Conservation (phyloP, 441 rosid species). For the Aleurites moluccanus region DNA sequence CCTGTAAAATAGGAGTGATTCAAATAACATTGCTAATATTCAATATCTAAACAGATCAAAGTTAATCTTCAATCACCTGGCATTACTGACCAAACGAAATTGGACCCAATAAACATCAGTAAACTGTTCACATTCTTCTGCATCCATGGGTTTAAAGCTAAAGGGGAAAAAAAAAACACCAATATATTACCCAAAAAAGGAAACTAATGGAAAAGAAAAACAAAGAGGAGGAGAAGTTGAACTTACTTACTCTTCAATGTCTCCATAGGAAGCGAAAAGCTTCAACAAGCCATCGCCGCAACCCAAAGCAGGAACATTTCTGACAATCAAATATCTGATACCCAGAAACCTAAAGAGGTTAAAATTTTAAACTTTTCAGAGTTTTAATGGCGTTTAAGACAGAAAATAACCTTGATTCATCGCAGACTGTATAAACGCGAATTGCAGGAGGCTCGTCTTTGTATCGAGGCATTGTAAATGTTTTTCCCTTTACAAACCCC, state of each 20-base stretch:
- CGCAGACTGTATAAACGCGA: conserved; percentile 81
- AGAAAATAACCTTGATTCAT: conserved; percentile 72
- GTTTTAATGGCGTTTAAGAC: background rate
- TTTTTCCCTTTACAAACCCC: background rate
- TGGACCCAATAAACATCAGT: conserved; percentile 91
- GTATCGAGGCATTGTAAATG: conserved; percentile 51
- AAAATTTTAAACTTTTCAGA: background rate
- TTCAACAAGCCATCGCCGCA: conserved; percentile 77
- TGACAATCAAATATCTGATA: conserved; percentile 69
- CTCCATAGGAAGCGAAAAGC: conserved; percentile 68
- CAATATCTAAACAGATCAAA: background rate
- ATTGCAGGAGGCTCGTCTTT: conserved; percentile 66
- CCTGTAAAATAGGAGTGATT: conserved; percentile 32
- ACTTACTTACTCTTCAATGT: conserved; percentile 71
- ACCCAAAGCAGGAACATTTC: conserved; percentile 80
- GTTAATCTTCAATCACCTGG: conserved; percentile 47
- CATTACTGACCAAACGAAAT: conserved; percentile 58
- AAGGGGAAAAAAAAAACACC: conserved; percentile 6
- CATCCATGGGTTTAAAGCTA: conserved; percentile 95
- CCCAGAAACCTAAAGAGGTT: background rate
- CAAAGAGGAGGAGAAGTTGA: background rate
- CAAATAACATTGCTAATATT: background rate
- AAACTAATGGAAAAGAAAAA: background rate
- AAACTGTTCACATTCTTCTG: conserved; percentile 74
- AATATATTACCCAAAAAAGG: background rate